These are phyloP conservation scores for Colletotrichum lini DNA, from an alignment of 2,329 filamentous ascomycete genomes.

Conservation along the genomic window DNA sequence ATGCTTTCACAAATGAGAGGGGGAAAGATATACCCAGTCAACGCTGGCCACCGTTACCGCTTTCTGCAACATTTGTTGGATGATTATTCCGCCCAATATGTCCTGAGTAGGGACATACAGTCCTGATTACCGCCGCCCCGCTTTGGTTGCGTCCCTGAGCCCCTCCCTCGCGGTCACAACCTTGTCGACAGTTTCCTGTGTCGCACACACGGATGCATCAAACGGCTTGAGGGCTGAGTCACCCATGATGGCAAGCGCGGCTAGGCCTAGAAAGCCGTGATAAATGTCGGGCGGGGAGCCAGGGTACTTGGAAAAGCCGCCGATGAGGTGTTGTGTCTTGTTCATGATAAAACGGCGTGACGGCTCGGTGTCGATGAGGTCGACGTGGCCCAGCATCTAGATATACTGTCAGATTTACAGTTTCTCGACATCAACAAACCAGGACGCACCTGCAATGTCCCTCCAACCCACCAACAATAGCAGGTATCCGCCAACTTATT, in stretches of 20 bases:
- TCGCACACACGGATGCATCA: constrained; percentile 84
- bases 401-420: constrained; percentile 34
- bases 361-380: constrained; percentile 71
- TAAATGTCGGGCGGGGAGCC: constrained; percentile 83
- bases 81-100: background rate
- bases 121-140: background rate
- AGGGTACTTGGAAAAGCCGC: constrained; percentile 83
- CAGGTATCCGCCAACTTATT: constrained; percentile 97
- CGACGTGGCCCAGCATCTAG: constrained; percentile 70
- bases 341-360: constrained; percentile 86
- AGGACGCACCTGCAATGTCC: constrained; percentile 65
- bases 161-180: constrained; percentile 63
- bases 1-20: constrained; percentile 7
- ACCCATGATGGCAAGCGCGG: constrained; percentile 80
- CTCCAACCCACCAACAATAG: constrained; percentile 93
- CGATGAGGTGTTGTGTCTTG: constrained; percentile 88
- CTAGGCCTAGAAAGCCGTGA: constrained; percentile 90
- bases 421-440: constrained; percentile 54
- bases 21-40: background rate
- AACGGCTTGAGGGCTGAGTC: constrained; percentile 79
- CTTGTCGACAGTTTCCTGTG: constrained; percentile 68
- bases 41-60: background rate
- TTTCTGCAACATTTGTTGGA: background rate
- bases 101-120: no score
- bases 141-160: constrained; percentile 47